These are phyloP conservation scores for Fusarium buharicum DNA, from an alignment of 2,329 filamentous ascomycete genomes.

Conservation along the genomic window DNA sequence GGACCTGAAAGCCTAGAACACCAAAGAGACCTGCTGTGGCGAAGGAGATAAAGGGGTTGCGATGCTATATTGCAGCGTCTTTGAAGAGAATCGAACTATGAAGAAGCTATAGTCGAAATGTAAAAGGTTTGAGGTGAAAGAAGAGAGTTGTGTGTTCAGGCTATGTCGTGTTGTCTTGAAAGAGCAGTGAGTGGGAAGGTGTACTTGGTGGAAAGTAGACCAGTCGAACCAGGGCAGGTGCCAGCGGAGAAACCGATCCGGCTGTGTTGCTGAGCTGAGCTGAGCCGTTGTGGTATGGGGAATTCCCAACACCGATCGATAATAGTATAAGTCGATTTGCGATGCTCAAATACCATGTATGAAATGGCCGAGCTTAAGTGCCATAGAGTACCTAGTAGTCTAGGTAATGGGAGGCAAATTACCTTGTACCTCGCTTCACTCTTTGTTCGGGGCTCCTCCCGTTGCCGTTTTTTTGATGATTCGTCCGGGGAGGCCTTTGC, in stretches of 20 bases:
- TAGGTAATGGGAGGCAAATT: conserved; percentile 12
- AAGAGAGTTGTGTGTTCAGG: background rate
- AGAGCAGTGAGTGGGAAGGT: background rate
- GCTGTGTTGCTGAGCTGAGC: conserved; percentile 1
- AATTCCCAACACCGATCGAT: conserved; percentile 4
- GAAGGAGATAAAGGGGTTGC: background rate
- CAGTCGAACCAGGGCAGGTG: conserved; percentile 15
- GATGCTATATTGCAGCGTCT: background rate
- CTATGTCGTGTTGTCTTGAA: background rate
- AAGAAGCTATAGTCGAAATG: no score
- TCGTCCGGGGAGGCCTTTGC: conserved; percentile 4
- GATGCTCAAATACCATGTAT: background rate
- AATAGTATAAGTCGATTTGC: conserved; percentile 7
- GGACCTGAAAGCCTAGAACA: conserved; percentile 6
- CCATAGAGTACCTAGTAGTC: background rate
- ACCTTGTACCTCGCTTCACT: conserved; percentile 6
- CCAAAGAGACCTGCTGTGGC: conserved; percentile 7
- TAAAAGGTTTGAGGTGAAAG: no score
- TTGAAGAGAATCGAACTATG: background rate
- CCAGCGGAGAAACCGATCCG: conserved; percentile 33
- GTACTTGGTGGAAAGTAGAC: conserved; percentile 3
- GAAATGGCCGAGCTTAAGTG: background rate
- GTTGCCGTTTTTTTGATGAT: conserved; percentile 4
- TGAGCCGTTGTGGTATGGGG: background rate
- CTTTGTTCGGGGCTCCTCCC: background rate